Evolutionary conservation across 768 basidiomycete genomes (phyloP).

Genomic region (Sarcodon sp.): DNA sequence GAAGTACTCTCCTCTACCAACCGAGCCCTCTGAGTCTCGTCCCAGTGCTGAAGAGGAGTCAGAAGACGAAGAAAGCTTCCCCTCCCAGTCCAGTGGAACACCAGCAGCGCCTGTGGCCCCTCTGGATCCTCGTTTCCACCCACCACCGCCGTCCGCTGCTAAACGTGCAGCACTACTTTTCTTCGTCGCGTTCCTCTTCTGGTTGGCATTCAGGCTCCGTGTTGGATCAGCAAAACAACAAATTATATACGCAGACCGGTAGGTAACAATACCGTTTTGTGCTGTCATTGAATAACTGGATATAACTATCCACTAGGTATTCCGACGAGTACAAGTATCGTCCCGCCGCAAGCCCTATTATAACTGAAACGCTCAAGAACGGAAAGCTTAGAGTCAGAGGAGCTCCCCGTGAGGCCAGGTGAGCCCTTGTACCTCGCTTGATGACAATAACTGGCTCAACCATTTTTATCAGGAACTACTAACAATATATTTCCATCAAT

Average conservation of each 20-base stretch:
- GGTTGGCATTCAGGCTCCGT: constrained; percentile 20
- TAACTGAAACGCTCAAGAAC: constrained; percentile 66
- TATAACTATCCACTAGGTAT: constrained; percentile 35
- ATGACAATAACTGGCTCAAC: too few relatives aligned
- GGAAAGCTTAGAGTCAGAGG: constrained; percentile 62
- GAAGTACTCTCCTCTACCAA: not conserved
- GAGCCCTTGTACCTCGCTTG: too few relatives aligned
- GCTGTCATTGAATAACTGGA: not conserved
- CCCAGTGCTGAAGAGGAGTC: not conserved
- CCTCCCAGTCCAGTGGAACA: too few relatives aligned
- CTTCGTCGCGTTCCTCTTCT: constrained; percentile 27
- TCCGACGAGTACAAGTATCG: constrained; percentile 73
- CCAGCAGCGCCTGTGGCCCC: too few relatives aligned
- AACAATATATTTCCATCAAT: too few relatives aligned
- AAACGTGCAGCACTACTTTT: constrained; percentile 34
- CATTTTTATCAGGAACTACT: too few relatives aligned
- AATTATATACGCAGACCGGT: constrained; percentile 44
- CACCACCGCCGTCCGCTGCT: constrained; percentile 36
- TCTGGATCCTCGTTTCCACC: constrained; percentile 32
- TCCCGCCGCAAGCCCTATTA: constrained; percentile 75
- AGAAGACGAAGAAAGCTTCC: too few relatives aligned
- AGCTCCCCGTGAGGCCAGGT: constrained; percentile 17
- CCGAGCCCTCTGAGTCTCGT: not conserved
- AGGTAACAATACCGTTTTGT: constrained; percentile 31
- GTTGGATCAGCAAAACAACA: constrained; percentile 6